Conservation (phyloP, 2,329 filamentous ascomycete species). For the Myriosclerotinia scirpicola region DNA sequence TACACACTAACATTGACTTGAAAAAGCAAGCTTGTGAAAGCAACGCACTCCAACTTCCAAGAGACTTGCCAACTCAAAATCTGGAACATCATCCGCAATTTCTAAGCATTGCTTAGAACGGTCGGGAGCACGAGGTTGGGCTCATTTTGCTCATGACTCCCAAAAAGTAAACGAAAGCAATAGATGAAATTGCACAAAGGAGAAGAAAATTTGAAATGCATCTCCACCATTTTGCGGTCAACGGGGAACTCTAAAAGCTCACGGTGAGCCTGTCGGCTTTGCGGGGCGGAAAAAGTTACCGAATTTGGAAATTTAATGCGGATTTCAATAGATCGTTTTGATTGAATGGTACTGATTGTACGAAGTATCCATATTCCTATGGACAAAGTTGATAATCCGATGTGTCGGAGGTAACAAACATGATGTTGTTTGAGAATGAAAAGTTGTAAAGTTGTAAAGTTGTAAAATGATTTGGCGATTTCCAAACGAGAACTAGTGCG, state of each 20-base stretch:
- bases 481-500: slow-evolving; percentile 12
- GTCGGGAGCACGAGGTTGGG: slow-evolving; percentile 11
- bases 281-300: slow-evolving; percentile 14
- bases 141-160: slow-evolving; percentile 2
- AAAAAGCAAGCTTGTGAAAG: slow-evolving; percentile 1
- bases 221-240: slow-evolving; percentile 20
- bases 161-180: not conserved
- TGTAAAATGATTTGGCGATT: slow-evolving; percentile 10
- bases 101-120: slow-evolving; percentile 3
- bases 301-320: slow-evolving; percentile 11
- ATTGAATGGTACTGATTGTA: not conserved
- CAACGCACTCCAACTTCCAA: not conserved
- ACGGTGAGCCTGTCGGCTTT: slow-evolving; percentile 10
- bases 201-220: slow-evolving; percentile 1
- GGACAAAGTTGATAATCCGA: not conserved
- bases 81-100: slow-evolving; percentile 19
- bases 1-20: slow-evolving; percentile 8
- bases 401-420: not conserved
- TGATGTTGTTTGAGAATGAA: slow-evolving; percentile 1
- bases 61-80: slow-evolving; percentile 15
- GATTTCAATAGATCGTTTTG: slow-evolving; percentile 2
- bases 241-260: slow-evolving; percentile 9
- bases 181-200: slow-evolving; percentile 9
- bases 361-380: not conserved
- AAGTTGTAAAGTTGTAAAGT: too few species aligned